Conservation (phyloP, 495 filamentous ascomycete species). For the Collariella sp. region DNA sequence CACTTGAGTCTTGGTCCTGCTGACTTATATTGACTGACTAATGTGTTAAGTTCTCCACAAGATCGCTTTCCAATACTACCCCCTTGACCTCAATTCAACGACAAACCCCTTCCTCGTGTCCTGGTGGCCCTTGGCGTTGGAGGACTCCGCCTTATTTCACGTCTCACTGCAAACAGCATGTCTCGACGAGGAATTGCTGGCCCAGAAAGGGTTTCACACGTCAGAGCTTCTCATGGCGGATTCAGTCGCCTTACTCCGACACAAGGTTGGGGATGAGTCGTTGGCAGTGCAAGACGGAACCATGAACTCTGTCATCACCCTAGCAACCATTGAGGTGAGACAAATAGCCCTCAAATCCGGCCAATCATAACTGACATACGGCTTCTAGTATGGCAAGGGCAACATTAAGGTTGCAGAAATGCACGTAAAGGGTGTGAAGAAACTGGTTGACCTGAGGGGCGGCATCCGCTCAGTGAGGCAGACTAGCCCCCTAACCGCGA, state of each 20-base stretch:
- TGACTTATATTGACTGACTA: constrained; percentile 9
- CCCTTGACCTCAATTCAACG: constrained; percentile 38
- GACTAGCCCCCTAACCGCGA: constrained; percentile 43
- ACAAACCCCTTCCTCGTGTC: constrained; percentile 47
- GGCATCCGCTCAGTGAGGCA: constrained; percentile 39
- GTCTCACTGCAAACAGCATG: constrained; percentile 47
- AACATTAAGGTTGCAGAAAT: constrained; percentile 36
- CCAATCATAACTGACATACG: not conserved
- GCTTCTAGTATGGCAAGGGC: constrained; percentile 40
- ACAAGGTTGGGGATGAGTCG: constrained; percentile 34
- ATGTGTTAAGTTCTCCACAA: constrained; percentile 37
- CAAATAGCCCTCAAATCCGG: not conserved
- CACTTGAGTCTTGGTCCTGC: too few relatives aligned
- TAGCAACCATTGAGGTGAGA: constrained; percentile 45
- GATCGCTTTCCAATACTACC: constrained; percentile 49
- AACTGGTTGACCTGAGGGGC: constrained; percentile 39
- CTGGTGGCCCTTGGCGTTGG: constrained; percentile 47
- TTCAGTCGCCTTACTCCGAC: constrained; percentile 39
- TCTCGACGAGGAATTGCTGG: constrained; percentile 42
- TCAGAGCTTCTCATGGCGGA: constrained; percentile 47
- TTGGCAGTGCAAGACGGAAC: constrained; percentile 46
- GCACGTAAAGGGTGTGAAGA: constrained; percentile 45
- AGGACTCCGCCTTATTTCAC: constrained; percentile 45
- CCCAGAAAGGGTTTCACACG: constrained; percentile 38
- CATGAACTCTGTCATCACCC: constrained; percentile 46